Evolutionary conservation across 2,329 filamentous ascomycete genomes (phyloP).

Genomic region (Chalara sp.): DNA sequence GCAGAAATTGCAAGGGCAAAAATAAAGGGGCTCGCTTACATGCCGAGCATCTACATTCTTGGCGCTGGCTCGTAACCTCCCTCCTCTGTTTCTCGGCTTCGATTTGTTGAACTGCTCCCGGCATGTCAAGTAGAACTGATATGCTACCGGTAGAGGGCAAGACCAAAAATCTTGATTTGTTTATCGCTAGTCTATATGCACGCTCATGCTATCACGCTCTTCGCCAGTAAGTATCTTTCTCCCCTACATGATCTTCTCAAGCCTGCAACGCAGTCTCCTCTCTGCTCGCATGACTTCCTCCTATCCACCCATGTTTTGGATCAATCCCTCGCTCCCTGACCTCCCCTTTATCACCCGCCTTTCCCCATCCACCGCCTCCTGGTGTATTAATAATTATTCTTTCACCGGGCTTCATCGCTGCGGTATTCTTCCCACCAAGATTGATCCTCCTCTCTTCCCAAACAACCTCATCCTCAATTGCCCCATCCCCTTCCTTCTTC

Average conservation of each 20-base stretch:
- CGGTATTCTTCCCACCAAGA: slow-evolving; percentile 73
- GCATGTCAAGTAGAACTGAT: too few relatives aligned
- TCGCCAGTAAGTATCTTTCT: too few relatives aligned
- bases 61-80: too few relatives aligned
- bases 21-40: too few relatives aligned
- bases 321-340: slow-evolving; percentile 43
- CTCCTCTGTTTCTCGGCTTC: too few relatives aligned
- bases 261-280: slow-evolving; percentile 54
- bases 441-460: slow-evolving; percentile 59
- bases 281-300: slow-evolving; percentile 49
- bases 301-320: slow-evolving; percentile 50
- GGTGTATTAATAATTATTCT: slow-evolving; percentile 72
- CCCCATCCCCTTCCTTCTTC: slow-evolving; percentile 29
- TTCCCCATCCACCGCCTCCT: slow-evolving; percentile 73
- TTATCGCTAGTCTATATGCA: too few relatives aligned
- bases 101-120: too few relatives aligned
- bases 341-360: slow-evolving; percentile 48
- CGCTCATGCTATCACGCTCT: too few relatives aligned
- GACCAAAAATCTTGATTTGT: too few relatives aligned
- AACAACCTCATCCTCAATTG: slow-evolving; percentile 25
- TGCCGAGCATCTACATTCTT: too few relatives aligned
- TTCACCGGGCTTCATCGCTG: slow-evolving; percentile 69
- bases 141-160: too few relatives aligned
- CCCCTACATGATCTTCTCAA: slow-evolving; percentile 17
- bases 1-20: too few relatives aligned